Evolutionary conservation across 169 alveolate genomes (phyloP).

Genomic region (Plasmodium fragile): DNA sequence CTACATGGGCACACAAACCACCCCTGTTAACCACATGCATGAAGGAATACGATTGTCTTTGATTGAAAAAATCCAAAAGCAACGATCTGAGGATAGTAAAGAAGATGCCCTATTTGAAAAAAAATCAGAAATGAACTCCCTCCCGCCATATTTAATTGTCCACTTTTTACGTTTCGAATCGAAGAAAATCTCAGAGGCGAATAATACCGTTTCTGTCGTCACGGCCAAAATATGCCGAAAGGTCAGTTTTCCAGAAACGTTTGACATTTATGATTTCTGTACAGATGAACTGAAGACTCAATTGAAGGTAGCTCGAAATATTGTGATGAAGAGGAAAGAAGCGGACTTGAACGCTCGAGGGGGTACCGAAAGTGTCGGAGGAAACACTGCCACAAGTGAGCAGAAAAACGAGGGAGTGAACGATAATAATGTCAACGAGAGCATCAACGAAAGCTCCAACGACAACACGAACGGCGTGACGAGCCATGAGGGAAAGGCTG

Average conservation of each 20-base stretch:
- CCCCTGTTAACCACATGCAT: constrained; percentile 90
- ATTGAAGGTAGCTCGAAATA: constrained; percentile 87
- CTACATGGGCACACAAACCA: constrained; percentile 92
- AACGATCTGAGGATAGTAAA: constrained; percentile 85
- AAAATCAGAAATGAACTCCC: constrained; percentile 88
- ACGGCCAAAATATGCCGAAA: constrained; percentile 96
- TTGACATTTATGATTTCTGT: constrained; percentile 94
- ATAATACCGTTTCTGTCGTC: constrained; percentile 92
- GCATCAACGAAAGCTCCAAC: background rate
- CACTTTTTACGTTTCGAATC: constrained; percentile 97
- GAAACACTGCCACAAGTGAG: background rate
- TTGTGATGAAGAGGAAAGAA: constrained; percentile 84
- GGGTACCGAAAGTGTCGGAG: constrained; percentile 2
- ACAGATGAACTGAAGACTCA: constrained; percentile 89
- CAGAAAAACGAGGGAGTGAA: background rate
- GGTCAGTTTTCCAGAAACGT: constrained; percentile 93
- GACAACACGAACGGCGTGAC: background rate
- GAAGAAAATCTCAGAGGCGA: constrained; percentile 89
- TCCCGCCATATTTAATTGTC: constrained; percentile 94
- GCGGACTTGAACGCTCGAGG: constrained; percentile 49
- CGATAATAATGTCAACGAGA: background rate
- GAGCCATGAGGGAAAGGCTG: background rate
- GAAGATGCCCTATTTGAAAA: constrained; percentile 90
- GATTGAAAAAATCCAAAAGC: constrained; percentile 91
- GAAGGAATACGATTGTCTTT: constrained; percentile 93